These are phyloP conservation scores for Vaccinium myrtillus DNA, from an alignment of 148 eudicot genomes.

Conservation along the genomic window DNA sequence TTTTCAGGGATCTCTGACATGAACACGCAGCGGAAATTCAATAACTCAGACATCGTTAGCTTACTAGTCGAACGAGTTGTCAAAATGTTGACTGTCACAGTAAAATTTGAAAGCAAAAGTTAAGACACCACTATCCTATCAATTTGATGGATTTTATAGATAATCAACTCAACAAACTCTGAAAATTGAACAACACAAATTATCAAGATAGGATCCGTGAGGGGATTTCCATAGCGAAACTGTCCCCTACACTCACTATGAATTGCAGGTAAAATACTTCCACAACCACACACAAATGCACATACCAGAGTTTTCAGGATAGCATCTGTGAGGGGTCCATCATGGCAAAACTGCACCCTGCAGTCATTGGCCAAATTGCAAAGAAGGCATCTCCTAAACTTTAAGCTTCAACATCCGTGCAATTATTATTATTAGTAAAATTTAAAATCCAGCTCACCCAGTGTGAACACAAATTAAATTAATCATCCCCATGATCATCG, in stretches of 20 bases:
- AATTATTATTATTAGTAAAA: not conserved
- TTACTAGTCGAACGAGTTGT: not conserved
- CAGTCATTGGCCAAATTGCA: not conserved
- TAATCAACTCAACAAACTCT: not conserved
- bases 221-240: too few species aligned
- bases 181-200: not conserved
- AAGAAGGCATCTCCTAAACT: not conserved
- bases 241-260: not conserved
- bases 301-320: too few species aligned
- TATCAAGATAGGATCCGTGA: not conserved
- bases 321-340: not conserved
- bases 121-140: not conserved
- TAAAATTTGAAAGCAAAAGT: not conserved
- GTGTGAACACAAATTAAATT: not conserved
- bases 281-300: too few species aligned
- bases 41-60: too few species aligned
- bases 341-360: not conserved
- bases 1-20: too few species aligned
- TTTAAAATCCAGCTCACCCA: not conserved
- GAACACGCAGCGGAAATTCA: too few species aligned
- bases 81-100: not conserved
- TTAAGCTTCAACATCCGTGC: not conserved
- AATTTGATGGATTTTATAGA: not conserved
- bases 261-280: too few species aligned
- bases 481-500: not conserved